Conservation (phyloP, 2,329 filamentous ascomycete genomes). For the Myriosclerotinia scirpicola region DNA sequence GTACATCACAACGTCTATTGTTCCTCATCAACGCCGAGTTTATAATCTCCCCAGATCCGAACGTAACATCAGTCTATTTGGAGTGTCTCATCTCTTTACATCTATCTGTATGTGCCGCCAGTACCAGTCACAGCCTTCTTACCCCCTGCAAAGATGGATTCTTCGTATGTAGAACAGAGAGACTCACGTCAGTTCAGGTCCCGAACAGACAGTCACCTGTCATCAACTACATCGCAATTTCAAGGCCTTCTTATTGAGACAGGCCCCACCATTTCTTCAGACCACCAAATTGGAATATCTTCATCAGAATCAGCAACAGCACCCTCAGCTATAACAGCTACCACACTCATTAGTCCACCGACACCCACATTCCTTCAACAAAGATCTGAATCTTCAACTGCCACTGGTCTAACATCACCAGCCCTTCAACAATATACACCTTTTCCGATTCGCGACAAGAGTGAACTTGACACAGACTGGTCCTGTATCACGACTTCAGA, state of each 20-base stretch:
- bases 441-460: slow-evolving; percentile 37
- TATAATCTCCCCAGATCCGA: slow-evolving; percentile 26
- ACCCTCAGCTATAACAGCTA: slow-evolving; percentile 23
- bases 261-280: slow-evolving; percentile 27
- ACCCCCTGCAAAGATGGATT: slow-evolving; percentile 36
- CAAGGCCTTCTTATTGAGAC: slow-evolving; percentile 37
- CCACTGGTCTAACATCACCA: slow-evolving; percentile 26
- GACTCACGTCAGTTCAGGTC: slow-evolving; percentile 41
- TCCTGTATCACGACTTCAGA: slow-evolving; percentile 34
- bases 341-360: slow-evolving; percentile 21
- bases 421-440: slow-evolving; percentile 34
- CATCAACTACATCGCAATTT: slow-evolving; percentile 37
- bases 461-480: slow-evolving; percentile 38
- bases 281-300: slow-evolving; percentile 30
- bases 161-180: slow-evolving; percentile 40
- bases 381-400: slow-evolving; percentile 17
- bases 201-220: slow-evolving; percentile 38
- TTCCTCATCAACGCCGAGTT: slow-evolving; percentile 24
- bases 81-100: slow-evolving; percentile 28
- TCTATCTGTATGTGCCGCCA: slow-evolving; percentile 29
- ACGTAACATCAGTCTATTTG: slow-evolving; percentile 24
- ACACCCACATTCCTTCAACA: slow-evolving; percentile 23
- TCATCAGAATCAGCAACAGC: slow-evolving; percentile 33
- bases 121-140: slow-evolving; percentile 38
- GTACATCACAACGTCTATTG: slow-evolving; percentile 33